phyloP scores from a whole-genome alignment of 176 grass and related monocot species.

The Musa acuminata region DNA sequence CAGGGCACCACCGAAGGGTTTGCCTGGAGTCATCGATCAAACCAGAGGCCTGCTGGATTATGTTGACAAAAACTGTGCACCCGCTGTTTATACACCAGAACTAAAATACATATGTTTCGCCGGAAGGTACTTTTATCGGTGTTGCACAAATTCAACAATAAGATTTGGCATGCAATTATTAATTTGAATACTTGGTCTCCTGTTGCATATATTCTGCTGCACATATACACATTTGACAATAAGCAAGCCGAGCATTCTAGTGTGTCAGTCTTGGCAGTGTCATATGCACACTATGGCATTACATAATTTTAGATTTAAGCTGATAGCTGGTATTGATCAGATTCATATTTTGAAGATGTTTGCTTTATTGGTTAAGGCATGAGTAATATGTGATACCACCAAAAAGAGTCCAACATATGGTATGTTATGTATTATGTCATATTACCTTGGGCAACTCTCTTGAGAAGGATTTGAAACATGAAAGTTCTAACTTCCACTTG shows the following conservation, averaged over 20 bases:
- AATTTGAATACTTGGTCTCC: not conserved
- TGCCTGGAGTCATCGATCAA: slow-evolving; percentile 74
- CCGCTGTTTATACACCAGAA: slow-evolving; percentile 79
- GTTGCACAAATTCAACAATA: not conserved
- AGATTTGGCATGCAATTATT: not conserved
- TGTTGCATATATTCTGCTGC: not conserved
- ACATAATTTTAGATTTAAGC: not conserved
- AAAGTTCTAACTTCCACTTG: too few relatives aligned
- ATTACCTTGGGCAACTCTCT: too few relatives aligned
- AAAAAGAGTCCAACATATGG: not conserved
- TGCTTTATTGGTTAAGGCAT: not conserved
- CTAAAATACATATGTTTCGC: slow-evolving; percentile 77
- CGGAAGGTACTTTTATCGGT: slow-evolving; percentile 59
- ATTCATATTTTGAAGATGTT: not conserved
- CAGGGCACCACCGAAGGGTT: slow-evolving; percentile 69
- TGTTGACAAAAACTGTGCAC: slow-evolving; percentile 64
- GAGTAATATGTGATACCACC: not conserved
- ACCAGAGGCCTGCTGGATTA: slow-evolving; percentile 84
- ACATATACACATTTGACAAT: too few relatives aligned
- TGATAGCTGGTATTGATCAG: too few relatives aligned
- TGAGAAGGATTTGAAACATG: too few relatives aligned
- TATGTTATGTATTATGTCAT: too few relatives aligned
- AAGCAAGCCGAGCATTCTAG: too few relatives aligned
- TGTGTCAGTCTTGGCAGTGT: too few relatives aligned
- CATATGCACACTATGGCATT: not conserved